Conservation (phyloP, 2,329 filamentous ascomycete genomes). For the Diplodia seriata region DNA sequence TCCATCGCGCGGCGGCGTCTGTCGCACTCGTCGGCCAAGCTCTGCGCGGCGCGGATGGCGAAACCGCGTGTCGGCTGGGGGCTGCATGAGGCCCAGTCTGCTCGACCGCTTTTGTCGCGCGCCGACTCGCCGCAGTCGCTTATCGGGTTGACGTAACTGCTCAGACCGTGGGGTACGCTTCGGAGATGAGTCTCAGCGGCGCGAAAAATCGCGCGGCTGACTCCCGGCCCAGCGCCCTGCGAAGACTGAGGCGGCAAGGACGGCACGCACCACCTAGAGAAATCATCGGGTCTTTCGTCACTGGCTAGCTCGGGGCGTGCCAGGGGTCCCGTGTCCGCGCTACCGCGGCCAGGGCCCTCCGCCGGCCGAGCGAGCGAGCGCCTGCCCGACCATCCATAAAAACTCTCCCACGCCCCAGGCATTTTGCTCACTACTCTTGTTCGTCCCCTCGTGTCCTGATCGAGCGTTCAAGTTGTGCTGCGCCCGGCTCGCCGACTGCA, state of each 20-base stretch:
- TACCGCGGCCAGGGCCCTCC: conserved; percentile 17
- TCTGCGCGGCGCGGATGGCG: conserved; percentile 26
- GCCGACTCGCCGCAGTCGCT: conserved; percentile 24
- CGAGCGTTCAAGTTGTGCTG: conserved; percentile 33
- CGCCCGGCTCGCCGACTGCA: conserved; percentile 30
- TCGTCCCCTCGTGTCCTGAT: conserved; percentile 33
- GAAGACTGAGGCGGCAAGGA: conserved; percentile 29
- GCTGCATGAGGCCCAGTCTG: conserved; percentile 31
- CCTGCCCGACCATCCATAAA: conserved; percentile 29
- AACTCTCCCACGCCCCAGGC: conserved; percentile 24
- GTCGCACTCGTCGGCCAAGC: conserved; percentile 24
- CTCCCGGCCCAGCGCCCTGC: conserved; percentile 24
- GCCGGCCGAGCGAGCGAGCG: conserved; percentile 17
- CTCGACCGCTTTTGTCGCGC: conserved; percentile 31
- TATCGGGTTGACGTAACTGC: conserved; percentile 31
- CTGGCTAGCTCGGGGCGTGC: conserved; percentile 28
- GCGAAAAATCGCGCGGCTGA: conserved; percentile 33
- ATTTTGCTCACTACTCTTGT: conserved; percentile 31
- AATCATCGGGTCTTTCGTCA: conserved; percentile 32
- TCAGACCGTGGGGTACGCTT: conserved; percentile 28
- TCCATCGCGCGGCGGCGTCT: background rate
- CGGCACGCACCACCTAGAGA: conserved; percentile 29
- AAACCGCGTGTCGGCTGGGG: conserved; percentile 23
- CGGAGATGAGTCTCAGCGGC: conserved; percentile 27
- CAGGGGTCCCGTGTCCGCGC: conserved; percentile 24